Conservation (phyloP, 2,329 filamentous ascomycete species). For the Venturia effusa region DNA sequence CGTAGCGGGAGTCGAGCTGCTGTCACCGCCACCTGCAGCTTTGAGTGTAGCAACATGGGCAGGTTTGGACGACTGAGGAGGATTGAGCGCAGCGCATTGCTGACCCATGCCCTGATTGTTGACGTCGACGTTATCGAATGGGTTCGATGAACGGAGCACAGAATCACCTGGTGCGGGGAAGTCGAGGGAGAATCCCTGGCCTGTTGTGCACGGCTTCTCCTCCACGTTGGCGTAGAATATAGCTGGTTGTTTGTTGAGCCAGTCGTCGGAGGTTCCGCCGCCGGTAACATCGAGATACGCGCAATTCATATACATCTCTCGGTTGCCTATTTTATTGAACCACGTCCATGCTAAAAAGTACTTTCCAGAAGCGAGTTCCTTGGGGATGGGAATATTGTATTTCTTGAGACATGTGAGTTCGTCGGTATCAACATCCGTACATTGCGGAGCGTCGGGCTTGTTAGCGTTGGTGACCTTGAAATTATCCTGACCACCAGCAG, state of each 20-base stretch:
- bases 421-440: conserved; percentile 42
- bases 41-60: not conserved
- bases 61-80: not conserved
- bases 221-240: conserved; percentile 60
- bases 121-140: not conserved
- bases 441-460: not conserved
- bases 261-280: conserved; percentile 30
- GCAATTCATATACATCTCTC: conserved; percentile 98
- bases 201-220: conserved; percentile 41
- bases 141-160: not conserved
- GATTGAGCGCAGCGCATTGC: not conserved
- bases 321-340: conserved; percentile 82
- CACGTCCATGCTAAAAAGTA: conserved; percentile 80
- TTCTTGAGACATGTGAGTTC: conserved; percentile 35
- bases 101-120: not conserved
- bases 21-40: not conserved
- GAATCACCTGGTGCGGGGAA: conserved; percentile 50
- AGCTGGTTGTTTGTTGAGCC: conserved; percentile 50
- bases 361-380: conserved; percentile 60
- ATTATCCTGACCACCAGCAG: conserved; percentile 3
- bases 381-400: conserved; percentile 63
- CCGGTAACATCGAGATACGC: conserved; percentile 56
- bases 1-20: not conserved
- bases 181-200: conserved; percentile 40
- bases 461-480: not conserved